A percentile compares a stretch with the other conserved stretches of the same genome.
Evolutionary conservation across 768 basidiomycete species (phyloP).

Genomic region (Podaxis sp.): DNA sequence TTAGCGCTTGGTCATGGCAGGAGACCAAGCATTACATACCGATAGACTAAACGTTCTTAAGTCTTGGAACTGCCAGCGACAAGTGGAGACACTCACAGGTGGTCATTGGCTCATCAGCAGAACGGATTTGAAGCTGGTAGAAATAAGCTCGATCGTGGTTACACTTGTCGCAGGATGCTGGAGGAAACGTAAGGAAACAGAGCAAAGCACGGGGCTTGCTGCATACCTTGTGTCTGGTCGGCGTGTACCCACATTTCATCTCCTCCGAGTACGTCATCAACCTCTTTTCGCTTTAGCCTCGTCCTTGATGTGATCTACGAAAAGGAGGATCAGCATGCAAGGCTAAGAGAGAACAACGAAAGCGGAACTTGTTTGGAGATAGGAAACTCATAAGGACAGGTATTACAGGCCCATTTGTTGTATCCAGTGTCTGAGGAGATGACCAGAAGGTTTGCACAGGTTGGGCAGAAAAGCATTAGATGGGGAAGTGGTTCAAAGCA

Average conservation of each 20-base stretch:
- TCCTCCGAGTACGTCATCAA: slow-evolving; percentile 94
- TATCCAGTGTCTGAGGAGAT: slow-evolving; percentile 74
- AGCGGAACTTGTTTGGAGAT: slow-evolving; percentile 74
- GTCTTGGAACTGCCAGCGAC: neutral
- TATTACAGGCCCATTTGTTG: slow-evolving; percentile 92
- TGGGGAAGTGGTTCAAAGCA: neutral
- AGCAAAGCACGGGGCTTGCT: neutral
- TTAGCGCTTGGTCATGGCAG: neutral
- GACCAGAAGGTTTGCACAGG: slow-evolving; percentile 83
- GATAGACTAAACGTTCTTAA: slow-evolving; percentile 44
- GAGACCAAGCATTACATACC: slow-evolving; percentile 31
- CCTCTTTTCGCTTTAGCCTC: slow-evolving; percentile 79
- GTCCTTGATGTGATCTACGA: slow-evolving; percentile 90
- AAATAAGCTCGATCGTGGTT: slow-evolving; percentile 86
- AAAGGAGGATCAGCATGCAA: neutral
- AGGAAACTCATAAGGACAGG: slow-evolving; percentile 94
- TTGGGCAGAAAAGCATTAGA: slow-evolving; percentile 93
- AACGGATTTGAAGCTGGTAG: slow-evolving; percentile 93
- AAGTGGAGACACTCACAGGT: slow-evolving; percentile 36
- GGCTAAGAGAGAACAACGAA: neutral
- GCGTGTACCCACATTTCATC: slow-evolving; percentile 94
- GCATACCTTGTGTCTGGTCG: slow-evolving; percentile 72
- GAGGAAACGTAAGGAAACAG: neutral
- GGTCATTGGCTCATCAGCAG: slow-evolving; percentile 91
- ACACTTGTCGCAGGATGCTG: slow-evolving; percentile 71